These are phyloP conservation scores for Cutaneotrichosporon sp. DNA, from an alignment of 1,284 basidiomycete genomes.

Conservation along the genomic window DNA sequence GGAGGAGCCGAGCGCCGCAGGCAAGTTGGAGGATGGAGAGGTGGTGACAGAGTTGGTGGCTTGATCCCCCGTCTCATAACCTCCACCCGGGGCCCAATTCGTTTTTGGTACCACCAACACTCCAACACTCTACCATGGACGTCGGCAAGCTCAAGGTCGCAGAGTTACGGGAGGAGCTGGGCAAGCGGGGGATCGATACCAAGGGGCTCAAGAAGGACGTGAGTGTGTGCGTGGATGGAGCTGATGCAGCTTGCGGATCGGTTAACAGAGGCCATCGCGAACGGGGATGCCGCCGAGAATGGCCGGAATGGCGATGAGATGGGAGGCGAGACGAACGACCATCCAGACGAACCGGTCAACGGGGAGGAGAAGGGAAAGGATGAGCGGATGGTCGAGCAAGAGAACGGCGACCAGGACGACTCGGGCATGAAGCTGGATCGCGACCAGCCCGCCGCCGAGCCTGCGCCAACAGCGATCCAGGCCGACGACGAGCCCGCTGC, in stretches of 20 bases:
- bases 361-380: not conserved
- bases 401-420: too few species aligned
- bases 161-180: slow-evolving; percentile 52
- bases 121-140: slow-evolving; percentile 4
- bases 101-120: not conserved
- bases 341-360: too few species aligned
- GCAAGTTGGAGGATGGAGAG: not conserved
- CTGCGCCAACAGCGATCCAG: too few species aligned
- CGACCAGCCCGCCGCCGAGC: not conserved
- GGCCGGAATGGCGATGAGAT: not conserved
- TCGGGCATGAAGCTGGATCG: not conserved
- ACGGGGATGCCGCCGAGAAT: not conserved
- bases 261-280: slow-evolving; percentile 25
- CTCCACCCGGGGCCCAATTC: slow-evolving; percentile 4
- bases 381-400: not conserved
- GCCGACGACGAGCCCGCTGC: not conserved
- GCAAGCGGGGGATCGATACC: slow-evolving; percentile 41
- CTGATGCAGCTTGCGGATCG: slow-evolving; percentile 42
- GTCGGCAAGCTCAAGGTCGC: slow-evolving; percentile 40
- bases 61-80: not conserved
- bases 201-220: slow-evolving; percentile 52
- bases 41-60: not conserved
- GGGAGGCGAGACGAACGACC: not conserved
- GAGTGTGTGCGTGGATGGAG: slow-evolving; percentile 17
- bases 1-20: not conserved